Conservation (phyloP, 2,329 filamentous ascomycete genomes). For the Epichloe aotearoae region DNA sequence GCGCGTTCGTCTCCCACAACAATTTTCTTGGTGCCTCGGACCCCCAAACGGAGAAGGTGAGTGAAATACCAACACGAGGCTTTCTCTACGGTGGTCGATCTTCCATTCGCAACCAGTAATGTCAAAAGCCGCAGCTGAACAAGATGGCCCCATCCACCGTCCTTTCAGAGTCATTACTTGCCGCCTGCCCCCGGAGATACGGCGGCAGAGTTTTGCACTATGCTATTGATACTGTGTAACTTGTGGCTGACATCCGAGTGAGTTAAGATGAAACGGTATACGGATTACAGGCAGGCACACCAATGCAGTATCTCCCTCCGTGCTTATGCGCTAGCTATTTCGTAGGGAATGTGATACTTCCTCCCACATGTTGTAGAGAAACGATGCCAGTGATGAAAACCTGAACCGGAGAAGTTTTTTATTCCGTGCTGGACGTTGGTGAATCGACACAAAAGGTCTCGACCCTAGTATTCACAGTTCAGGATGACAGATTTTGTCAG, state of each 20-base stretch:
- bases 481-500: not conserved
- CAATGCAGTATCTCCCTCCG: not conserved
- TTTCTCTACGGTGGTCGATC: too few species aligned
- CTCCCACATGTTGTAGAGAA: not conserved
- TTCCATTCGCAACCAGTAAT: too few species aligned
- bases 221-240: not conserved
- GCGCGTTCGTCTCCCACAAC: not conserved
- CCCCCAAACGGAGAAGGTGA: too few species aligned
- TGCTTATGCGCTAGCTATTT: not conserved
- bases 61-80: too few species aligned
- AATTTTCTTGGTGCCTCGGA: not conserved
- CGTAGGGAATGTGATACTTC: not conserved
- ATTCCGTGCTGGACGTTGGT: not conserved
- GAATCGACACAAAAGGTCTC: not conserved
- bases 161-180: not conserved
- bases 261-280: not conserved
- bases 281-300: not conserved
- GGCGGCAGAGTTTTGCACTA: not conserved
- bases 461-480: not conserved
- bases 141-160: not conserved
- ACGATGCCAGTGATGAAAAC: not conserved
- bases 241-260: not conserved
- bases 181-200: too few species aligned
- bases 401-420: not conserved
- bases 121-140: too few species aligned